A percentile compares a stretch with the other conserved stretches of the same genome.
Evolutionary conservation across 306 rosid genomes (phyloP).

Genomic region (Cicer judaicum): DNA sequence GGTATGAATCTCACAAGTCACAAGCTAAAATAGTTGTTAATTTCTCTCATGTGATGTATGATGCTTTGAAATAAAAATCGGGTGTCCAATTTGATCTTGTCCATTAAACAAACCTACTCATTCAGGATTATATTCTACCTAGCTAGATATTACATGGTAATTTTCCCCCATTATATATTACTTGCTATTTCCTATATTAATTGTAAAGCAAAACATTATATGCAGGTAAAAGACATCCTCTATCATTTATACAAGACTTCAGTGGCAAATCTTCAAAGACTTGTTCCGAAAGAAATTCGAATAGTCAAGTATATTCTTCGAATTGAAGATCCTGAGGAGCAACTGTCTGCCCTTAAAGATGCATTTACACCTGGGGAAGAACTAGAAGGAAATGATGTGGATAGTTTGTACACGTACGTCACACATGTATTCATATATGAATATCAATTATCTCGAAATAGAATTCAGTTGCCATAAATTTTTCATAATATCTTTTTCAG

Average conservation of each 20-base stretch:
- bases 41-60: conserved; percentile 25
- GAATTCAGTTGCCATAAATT: conserved; percentile 7
- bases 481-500: conserved; percentile 50
- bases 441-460: conserved; percentile 1
- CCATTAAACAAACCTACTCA: conserved; percentile 12
- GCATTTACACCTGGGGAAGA: conserved; percentile 97
- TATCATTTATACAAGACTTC: conserved; percentile 83
- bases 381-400: conserved; percentile 76
- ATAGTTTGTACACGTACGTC: conserved; percentile 80
- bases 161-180: neutral
- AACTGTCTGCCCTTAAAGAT: conserved; percentile 65
- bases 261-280: conserved; percentile 83
- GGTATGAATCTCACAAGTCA: conserved; percentile 3
- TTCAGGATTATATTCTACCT: conserved; percentile 27
- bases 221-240: conserved; percentile 79
- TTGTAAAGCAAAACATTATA: conserved; percentile 22
- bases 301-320: conserved; percentile 75
- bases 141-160: neutral
- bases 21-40: conserved; percentile 13
- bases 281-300: conserved; percentile 85
- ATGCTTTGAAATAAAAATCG: conserved; percentile 21
- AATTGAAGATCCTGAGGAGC: conserved; percentile 81
- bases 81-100: conserved; percentile 30
- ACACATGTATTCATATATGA: conserved; percentile 58
- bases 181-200: conserved; percentile 12